A percentile compares a stretch with the other conserved stretches of the same genome.
These are phyloP conservation scores for Pseudogymnoascus pannorum DNA, from an alignment of 2,329 filamentous ascomycete genomes.

Conservation along the genomic window DNA sequence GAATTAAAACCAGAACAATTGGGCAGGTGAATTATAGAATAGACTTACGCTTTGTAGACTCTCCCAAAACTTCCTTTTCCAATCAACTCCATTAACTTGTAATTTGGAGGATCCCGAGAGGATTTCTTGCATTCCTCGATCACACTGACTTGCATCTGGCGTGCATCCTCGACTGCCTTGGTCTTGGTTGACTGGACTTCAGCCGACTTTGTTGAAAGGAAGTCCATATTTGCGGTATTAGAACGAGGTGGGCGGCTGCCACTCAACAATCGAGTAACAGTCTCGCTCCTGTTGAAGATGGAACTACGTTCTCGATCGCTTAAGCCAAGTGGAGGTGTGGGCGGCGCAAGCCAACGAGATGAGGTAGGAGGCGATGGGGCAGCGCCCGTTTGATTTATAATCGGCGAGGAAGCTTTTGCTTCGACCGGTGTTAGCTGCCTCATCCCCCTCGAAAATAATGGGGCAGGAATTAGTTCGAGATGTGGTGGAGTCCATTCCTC, in stretches of 20 bases:
- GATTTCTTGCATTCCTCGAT: slow-evolving; percentile 53
- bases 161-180: slow-evolving; percentile 61
- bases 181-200: slow-evolving; percentile 43
- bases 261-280: not conserved
- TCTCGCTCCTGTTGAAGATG: not conserved
- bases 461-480: not conserved
- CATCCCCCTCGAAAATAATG: not conserved
- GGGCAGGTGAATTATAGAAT: not conserved
- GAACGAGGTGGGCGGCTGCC: not conserved
- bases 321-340: not conserved
- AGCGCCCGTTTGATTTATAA: not conserved
- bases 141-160: slow-evolving; percentile 60
- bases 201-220: slow-evolving; percentile 35
- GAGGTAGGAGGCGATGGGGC: not conserved
- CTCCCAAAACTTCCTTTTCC: slow-evolving; percentile 69
- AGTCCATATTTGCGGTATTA: not conserved
- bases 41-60: slow-evolving; percentile 56
- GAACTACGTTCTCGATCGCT: not conserved
- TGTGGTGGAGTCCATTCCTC: not conserved
- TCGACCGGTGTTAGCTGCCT: not conserved
- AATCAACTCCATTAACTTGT: slow-evolving; percentile 64
- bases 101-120: slow-evolving; percentile 55
- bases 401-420: not conserved
- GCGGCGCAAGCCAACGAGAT: not conserved
- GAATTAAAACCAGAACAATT: slow-evolving; percentile 8